Evolutionary conservation across 495 filamentous ascomycete species (phyloP).

Genomic region (Cladorrhinum samala): DNA sequence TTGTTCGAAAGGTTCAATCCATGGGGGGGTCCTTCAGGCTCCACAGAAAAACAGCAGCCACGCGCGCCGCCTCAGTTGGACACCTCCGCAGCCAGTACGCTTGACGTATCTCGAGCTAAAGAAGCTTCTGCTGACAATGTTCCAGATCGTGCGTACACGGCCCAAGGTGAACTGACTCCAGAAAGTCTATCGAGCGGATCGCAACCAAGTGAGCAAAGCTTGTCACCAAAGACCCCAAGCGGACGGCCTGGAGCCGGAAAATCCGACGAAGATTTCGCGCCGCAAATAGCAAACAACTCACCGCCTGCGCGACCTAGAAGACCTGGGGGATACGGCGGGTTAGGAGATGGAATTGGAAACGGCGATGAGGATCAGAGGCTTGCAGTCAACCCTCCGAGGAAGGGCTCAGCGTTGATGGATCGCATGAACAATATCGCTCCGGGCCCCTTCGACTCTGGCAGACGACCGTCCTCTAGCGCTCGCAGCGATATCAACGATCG

Average conservation of each 20-base stretch:
- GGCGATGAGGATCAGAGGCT: constrained; percentile 35
- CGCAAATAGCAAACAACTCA: constrained; percentile 30
- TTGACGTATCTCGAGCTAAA: background rate
- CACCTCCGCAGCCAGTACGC: constrained; percentile 53
- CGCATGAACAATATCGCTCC: constrained; percentile 62
- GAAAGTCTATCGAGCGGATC: constrained; percentile 54
- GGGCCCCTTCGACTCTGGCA: constrained; percentile 54
- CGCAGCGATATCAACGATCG: constrained; percentile 20
- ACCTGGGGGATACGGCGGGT: constrained; percentile 36
- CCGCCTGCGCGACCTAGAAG: constrained; percentile 24
- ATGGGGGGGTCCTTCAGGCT: constrained; percentile 14
- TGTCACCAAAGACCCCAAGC: constrained; percentile 50
- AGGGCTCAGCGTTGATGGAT: constrained; percentile 46
- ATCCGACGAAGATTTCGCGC: constrained; percentile 35
- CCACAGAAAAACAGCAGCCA: constrained; percentile 25
- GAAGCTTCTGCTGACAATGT: constrained; percentile 24
- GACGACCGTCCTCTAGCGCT: constrained; percentile 21
- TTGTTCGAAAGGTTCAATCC: constrained; percentile 37
- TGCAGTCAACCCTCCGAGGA: constrained; percentile 30
- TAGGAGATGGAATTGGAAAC: constrained; percentile 48
- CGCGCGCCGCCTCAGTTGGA: constrained; percentile 47
- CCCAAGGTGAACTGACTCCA: constrained; percentile 53
- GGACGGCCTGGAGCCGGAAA: constrained; percentile 31
- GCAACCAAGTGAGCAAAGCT: constrained; percentile 40
- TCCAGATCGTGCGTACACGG: constrained; percentile 57